These are phyloP conservation scores for Trichoderma erinaceum DNA, from an alignment of 495 filamentous ascomycete genomes.

Conservation along the genomic window DNA sequence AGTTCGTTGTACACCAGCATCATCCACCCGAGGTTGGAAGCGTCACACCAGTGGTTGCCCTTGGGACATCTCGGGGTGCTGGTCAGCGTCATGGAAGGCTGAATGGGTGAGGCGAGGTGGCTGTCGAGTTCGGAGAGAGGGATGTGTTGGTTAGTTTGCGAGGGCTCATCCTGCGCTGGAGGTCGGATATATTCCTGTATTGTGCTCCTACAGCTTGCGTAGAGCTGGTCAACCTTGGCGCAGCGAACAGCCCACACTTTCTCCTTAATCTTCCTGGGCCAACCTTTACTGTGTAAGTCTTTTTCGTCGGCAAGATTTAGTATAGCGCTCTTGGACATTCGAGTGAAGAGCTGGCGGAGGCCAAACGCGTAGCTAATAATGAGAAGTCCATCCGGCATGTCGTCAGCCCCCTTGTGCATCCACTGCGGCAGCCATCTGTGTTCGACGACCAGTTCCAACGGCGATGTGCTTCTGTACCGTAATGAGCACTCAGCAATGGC, in stretches of 20 bases:
- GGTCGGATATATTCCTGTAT: constrained; percentile 27
- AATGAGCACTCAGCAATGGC: constrained; percentile 33
- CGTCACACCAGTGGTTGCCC: constrained; percentile 34
- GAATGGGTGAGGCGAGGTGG: constrained; percentile 14
- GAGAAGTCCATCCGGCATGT: constrained; percentile 30
- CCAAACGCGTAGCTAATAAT: constrained; percentile 39
- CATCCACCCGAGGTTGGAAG: constrained; percentile 38
- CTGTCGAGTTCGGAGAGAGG: constrained; percentile 9
- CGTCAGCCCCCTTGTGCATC: constrained; percentile 30
- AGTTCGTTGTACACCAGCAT: constrained; percentile 35
- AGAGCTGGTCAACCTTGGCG: constrained; percentile 33
- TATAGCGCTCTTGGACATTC: constrained; percentile 34
- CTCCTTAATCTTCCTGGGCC: constrained; percentile 29
- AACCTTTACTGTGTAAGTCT: constrained; percentile 23
- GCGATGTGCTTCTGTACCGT: constrained; percentile 34
- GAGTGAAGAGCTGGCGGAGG: constrained; percentile 29
- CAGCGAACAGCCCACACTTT: constrained; percentile 30
- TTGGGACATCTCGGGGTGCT: constrained; percentile 31
- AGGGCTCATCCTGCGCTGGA: constrained; percentile 16
- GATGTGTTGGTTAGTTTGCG: constrained; percentile 2
- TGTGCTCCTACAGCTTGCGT: constrained; percentile 26
- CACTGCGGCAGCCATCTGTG: constrained; percentile 38
- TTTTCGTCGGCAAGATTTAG: constrained; percentile 28
- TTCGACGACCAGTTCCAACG: constrained; percentile 34
- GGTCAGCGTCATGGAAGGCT: constrained; percentile 15